These are phyloP conservation scores for Castanopsis chinensis DNA, from an alignment of 306 rosid genomes.

Conservation along the genomic window DNA sequence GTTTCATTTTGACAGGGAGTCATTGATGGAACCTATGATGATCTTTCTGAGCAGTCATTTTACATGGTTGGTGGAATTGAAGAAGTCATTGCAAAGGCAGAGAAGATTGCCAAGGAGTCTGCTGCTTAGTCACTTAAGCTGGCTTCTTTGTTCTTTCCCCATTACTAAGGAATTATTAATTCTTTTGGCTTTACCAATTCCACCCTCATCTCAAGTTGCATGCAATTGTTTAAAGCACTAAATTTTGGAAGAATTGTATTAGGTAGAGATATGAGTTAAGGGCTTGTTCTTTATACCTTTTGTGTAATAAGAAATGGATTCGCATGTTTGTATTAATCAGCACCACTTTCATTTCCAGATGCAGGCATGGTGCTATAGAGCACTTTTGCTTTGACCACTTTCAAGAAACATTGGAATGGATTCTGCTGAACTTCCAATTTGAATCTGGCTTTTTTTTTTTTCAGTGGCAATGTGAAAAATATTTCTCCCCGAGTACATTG, in stretches of 20 bases:
- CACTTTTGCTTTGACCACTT: neutral
- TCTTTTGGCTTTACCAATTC: neutral
- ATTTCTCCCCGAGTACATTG: too few relatives aligned
- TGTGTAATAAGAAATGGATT: neutral
- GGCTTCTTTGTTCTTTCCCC: neutral
- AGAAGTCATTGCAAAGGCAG: slow-evolving; percentile 92
- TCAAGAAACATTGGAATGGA: neutral
- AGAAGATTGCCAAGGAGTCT: slow-evolving; percentile 89
- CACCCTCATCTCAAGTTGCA: neutral
- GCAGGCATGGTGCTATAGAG: neutral
- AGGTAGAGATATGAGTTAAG: neutral
- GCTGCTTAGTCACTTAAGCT: slow-evolving; percentile 38
- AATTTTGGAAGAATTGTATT: neutral
- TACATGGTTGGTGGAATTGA: slow-evolving; percentile 99
- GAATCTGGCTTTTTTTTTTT: neutral
- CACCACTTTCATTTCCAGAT: neutral
- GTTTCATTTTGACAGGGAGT: neutral
- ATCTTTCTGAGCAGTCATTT: neutral
- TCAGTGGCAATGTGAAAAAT: too few relatives aligned
- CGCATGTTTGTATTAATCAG: neutral
- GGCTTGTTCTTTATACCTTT: neutral
- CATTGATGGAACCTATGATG: neutral
- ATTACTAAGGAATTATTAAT: neutral
- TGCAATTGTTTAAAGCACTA: neutral
- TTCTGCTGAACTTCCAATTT: neutral